These are phyloP conservation scores for Trypanosoma conorhini DNA, from an alignment of 208 protist genomes.

Conservation along the genomic window DNA sequence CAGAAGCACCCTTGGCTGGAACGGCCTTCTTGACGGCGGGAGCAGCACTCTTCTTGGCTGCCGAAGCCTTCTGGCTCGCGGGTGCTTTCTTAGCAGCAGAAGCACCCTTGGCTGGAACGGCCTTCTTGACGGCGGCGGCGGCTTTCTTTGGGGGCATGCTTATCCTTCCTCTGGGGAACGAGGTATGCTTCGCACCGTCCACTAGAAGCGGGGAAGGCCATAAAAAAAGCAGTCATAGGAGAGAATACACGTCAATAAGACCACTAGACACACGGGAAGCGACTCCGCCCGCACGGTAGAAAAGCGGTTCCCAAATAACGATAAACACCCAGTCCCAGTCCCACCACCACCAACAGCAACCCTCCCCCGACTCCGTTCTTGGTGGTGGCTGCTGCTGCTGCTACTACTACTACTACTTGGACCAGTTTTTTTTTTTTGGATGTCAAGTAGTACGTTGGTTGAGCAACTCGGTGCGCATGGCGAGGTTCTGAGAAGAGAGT, in stretches of 20 bases:
- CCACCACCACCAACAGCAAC: neutral
- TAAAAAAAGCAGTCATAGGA: conserved; percentile 10
- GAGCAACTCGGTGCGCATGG: conserved; percentile 8
- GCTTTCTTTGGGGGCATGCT: conserved; percentile 41
- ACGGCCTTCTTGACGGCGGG: neutral
- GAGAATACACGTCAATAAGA: too few relatives aligned
- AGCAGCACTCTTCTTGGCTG: conserved; percentile 24
- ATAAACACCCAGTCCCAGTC: neutral
- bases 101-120: neutral
- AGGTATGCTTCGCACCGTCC: too few relatives aligned
- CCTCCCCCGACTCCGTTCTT: neutral
- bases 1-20: conserved; percentile 9
- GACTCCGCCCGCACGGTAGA: neutral
- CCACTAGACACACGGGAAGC: neutral
- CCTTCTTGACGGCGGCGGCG: conserved; percentile 10
- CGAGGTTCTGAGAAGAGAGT: conserved; percentile 12
- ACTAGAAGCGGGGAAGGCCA: neutral
- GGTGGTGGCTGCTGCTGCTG: neutral
- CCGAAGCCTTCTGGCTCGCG: conserved; percentile 4
- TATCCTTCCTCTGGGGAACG: neutral
- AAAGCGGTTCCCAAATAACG: neutral
- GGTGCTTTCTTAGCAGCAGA: neutral
- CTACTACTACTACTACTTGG: neutral
- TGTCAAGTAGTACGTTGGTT: neutral
- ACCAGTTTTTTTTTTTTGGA: neutral